Evolutionary conservation across 805 yeast genomes (phyloP).

Genomic region (Candida germanica): DNA sequence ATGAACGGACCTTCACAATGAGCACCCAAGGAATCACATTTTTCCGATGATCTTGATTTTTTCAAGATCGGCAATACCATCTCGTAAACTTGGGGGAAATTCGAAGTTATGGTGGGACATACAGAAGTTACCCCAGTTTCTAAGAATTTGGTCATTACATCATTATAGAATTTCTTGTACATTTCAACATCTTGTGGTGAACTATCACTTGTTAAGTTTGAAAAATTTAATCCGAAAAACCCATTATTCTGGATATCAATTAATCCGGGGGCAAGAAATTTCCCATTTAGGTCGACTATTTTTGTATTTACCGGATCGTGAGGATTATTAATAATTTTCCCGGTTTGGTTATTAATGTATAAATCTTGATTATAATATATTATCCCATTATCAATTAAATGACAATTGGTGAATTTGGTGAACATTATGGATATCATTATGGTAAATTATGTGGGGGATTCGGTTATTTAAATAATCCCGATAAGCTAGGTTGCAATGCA

Average conservation of each 20-base stretch:
- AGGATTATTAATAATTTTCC: constrained; percentile 30
- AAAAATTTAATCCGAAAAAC: constrained; percentile 53
- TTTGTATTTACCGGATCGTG: constrained; percentile 11
- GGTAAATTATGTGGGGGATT: background rate
- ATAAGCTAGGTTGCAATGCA: background rate
- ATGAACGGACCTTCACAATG: constrained; percentile 61
- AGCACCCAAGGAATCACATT: constrained; percentile 52
- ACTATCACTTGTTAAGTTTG: constrained; percentile 30
- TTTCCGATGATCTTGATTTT: constrained; percentile 26
- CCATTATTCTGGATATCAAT: constrained; percentile 59
- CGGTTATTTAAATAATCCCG: no score
- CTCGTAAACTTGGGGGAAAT: constrained; percentile 46
- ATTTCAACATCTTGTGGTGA: constrained; percentile 27
- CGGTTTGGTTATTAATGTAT: constrained; percentile 40
- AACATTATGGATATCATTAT: background rate
- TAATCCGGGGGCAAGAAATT: constrained; percentile 52
- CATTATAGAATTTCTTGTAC: constrained; percentile 36
- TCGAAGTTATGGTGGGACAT: constrained; percentile 58
- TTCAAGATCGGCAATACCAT: constrained; percentile 45
- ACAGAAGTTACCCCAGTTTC: constrained; percentile 52
- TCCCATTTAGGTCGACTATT: constrained; percentile 45
- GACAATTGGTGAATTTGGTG: constrained; percentile 40
- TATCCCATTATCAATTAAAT: constrained; percentile 41
- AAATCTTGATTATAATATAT: constrained; percentile 35
- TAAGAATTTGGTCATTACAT: constrained; percentile 45